Evolutionary conservation across 83 land plant genomes (phyloP), one percentile per base, ranked within the genome.

Genomic region (Picea mariana): DNA sequence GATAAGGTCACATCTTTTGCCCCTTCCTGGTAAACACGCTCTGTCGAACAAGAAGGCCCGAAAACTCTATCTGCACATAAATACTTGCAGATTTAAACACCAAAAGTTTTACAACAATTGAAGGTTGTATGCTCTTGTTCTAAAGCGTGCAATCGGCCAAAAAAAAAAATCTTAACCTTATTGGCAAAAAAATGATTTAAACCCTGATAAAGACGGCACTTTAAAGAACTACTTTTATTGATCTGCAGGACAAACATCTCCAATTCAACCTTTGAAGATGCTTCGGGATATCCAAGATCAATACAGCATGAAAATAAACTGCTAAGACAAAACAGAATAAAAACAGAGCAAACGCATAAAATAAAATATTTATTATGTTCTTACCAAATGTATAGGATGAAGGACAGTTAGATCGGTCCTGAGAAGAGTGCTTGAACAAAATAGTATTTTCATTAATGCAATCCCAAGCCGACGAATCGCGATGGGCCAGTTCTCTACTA

Each of bases 1-100:
- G 99, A 97, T 40, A 97, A 87, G 15, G 96, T 96, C 75, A 97
- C 98, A 84, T 92, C 90, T 83, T 95, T 97, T 4, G 97, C 99
- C 13, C 99, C 98, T 84, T 96, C 94, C 81, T 94, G 93, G 82
- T 97, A 96, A 1, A 97, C 98, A 3, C 55, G 80, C 80, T 93
- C 94, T 62, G 99, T 97, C 34, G 87, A 62, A 73, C 86, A 88
- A 63, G 85, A 78, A 9, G 99, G 99, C 20, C 96, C 95, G 86
- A 97, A 97, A 17, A 97, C 98, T 86, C 92, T 90, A 82, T 97
- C 99, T 96, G 92, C 5, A 27, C 65, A 59, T 27, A 18, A 27
- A 17, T 26, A 21, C 20, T 38, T 40, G 7, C 67, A 60, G 68
- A 12, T 11, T 55, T 55, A 13, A 55, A 55, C 58, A 55, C 58